Evolutionary conservation across 306 rosid species (phyloP), one percentile per base, ranked within the genome.

Genomic region (Acacia confusa): DNA sequence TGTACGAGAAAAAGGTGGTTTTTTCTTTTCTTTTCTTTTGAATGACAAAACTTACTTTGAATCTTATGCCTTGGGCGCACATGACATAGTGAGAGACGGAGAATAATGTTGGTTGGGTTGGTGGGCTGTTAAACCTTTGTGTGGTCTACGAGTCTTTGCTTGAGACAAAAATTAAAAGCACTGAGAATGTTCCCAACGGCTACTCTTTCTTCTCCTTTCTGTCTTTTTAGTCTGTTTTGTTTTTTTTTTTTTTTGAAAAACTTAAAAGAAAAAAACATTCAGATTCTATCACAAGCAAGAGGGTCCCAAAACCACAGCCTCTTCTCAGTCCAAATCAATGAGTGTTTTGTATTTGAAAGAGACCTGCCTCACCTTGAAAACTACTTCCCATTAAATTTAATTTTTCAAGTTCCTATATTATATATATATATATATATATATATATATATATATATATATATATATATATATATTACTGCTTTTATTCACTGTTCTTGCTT

Each of bases 171-270:
- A 65, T 65, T 68, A 40, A 87, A 91, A 84, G 92, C 81, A 82
- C 38, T 76, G 85, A 83, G 89, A 88, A 88, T 88, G 89, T 87
- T 91, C 86, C 85, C 87, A 90, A 87, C 89, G 91, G 89, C 88
- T 88, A 85, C n/a, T 68, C 73, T 14, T 68, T 81, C 70, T 22
- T 55, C 27, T 57, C 64, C 64, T 57, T 57, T n/a, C 63, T 80
- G 27, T 55, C 83, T 67, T 84, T 85, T 66, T 78, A 36, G 47
- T 77, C 50, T 38, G 22, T 60, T 60, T 24, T 9, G 66, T 60
- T 82, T 38, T 60, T 60, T 60, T 82, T 38, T 60, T 60, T 22
- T 22, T 58, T 82, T 85, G 7, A 75, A 80, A 70, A 40, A 24
- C 63, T 76, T 61, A 63, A 81, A 81, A 77, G 74, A 69, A 70